Percentiles rank a stretch among this genome's conserved stretches.
Evolutionary conservation across 2,329 filamentous ascomycete genomes (phyloP).

Genomic region (Venturia carpophila): DNA sequence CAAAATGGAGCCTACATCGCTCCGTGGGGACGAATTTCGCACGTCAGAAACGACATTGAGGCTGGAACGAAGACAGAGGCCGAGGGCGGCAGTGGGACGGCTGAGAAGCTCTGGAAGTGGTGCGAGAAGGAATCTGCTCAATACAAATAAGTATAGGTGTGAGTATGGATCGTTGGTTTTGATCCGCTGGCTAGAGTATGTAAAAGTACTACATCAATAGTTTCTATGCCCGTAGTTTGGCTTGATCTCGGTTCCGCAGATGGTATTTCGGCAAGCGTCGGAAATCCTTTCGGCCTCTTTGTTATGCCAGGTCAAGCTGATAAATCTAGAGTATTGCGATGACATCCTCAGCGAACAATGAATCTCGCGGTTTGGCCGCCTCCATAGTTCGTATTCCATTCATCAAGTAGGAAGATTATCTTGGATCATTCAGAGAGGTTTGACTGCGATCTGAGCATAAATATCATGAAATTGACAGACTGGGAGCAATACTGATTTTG

Average conservation of each 20-base stretch:
- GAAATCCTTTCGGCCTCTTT: neutral
- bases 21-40: slow-evolving; percentile 18
- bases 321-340: neutral
- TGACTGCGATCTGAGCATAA: neutral
- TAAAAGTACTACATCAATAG: neutral
- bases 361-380: neutral
- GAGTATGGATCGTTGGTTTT: neutral
- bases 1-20: slow-evolving; percentile 17
- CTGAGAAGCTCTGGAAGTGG: slow-evolving; percentile 18
- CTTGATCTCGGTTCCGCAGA: neutral
- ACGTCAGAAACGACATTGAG: slow-evolving; percentile 5
- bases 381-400: neutral
- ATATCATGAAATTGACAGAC: neutral
- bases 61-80: slow-evolving; percentile 7
- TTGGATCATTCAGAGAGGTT: neutral
- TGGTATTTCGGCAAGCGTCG: neutral
- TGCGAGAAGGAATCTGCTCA: slow-evolving; percentile 17
- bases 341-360: neutral
- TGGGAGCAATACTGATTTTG: neutral
- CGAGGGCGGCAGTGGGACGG: slow-evolving; percentile 14
- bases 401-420: neutral
- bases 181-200: neutral
- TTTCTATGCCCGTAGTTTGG: neutral
- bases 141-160: slow-evolving; percentile 5
- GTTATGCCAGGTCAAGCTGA: neutral